A percentile compares a stretch with the other conserved stretches of the same genome.
These are phyloP conservation scores for Penicilliopsis zonata DNA, from an alignment of 495 filamentous ascomycete species.

Conservation along the genomic window DNA sequence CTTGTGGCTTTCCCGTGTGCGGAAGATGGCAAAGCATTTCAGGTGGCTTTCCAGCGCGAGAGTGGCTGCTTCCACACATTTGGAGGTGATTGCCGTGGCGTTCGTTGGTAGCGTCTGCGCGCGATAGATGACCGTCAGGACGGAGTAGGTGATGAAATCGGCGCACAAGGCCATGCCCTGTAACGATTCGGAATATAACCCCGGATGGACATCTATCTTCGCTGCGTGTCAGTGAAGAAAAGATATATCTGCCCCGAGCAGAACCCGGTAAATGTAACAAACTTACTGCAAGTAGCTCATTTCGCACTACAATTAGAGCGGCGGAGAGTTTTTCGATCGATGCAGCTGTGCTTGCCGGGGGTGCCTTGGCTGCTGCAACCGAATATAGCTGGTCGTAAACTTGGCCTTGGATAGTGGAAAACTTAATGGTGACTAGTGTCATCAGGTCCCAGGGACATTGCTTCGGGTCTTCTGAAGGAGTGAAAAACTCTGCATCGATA, in stretches of 20 bases:
- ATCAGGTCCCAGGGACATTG: conserved; percentile 14
- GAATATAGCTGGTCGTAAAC: conserved; percentile 16
- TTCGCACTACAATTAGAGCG: conserved; percentile 11
- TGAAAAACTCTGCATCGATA: conserved; percentile 11
- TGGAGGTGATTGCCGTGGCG: conserved; percentile 12
- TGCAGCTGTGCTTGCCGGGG: conserved; percentile 3
- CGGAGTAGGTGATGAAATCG: conserved; percentile 16
- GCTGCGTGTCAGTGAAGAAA: too few species aligned
- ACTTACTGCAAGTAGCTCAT: conserved; percentile 10
- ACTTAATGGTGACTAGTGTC: conserved; percentile 12
- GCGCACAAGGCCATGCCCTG: conserved; percentile 18
- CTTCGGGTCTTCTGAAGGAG: conserved; percentile 6
- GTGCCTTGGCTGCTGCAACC: conserved; percentile 3
- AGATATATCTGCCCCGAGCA: too few species aligned
- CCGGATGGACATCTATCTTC: conserved; percentile 14
- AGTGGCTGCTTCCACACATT: conserved; percentile 11
- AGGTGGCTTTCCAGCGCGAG: conserved; percentile 13
- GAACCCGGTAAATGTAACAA: neutral
- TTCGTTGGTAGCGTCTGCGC: conserved; percentile 12
- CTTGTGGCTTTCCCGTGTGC: conserved; percentile 13
- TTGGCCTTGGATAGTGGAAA: conserved; percentile 11
- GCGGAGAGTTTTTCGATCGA: conserved; percentile 8
- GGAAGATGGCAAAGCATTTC: conserved; percentile 13
- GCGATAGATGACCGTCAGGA: conserved; percentile 15
- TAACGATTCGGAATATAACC: conserved; percentile 15